Conservation (phyloP, 2,329 filamentous ascomycete genomes). For the Rosellinia necatrix region DNA sequence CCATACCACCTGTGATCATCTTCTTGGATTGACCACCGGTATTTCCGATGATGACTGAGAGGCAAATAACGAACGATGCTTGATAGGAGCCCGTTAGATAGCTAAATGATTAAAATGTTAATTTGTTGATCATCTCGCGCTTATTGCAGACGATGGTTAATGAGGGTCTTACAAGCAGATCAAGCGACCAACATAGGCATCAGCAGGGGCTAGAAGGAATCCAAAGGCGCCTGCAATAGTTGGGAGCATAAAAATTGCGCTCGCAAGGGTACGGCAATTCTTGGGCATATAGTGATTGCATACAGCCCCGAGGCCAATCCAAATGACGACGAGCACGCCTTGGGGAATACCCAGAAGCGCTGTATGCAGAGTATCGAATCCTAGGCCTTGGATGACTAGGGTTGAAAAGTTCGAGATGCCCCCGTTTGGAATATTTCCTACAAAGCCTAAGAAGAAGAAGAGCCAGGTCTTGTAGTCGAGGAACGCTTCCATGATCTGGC, state of each 20-base stretch:
- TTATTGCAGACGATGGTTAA: too few relatives aligned
- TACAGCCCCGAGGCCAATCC: constrained; percentile 2
- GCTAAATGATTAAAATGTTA: background rate
- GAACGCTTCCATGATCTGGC: constrained; percentile 1
- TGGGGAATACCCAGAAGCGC: constrained; percentile 9
- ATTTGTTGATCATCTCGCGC: too few relatives aligned
- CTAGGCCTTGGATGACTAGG: constrained; percentile 6
- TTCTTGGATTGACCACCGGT: constrained; percentile 5
- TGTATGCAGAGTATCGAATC: constrained; percentile 2
- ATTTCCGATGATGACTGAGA: background rate
- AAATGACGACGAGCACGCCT: constrained; percentile 4
- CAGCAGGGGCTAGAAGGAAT: constrained; percentile 2
- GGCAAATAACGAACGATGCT: constrained; percentile 4
- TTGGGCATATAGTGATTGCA: constrained; percentile 9
- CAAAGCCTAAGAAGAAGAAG: background rate
- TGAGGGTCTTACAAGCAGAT: constrained; percentile 7
- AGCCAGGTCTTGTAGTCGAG: constrained; percentile 8
- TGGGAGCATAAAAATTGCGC: constrained; percentile 7
- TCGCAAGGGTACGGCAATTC: constrained; percentile 2
- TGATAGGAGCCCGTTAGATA: constrained; percentile 10
- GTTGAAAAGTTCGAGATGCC: constrained; percentile 11
- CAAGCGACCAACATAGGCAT: constrained; percentile 5
- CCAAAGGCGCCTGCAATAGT: constrained; percentile 4
- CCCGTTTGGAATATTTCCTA: constrained; percentile 4
- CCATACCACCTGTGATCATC: constrained; percentile 9